Percentiles rank a stretch among this genome's conserved stretches.
phyloP scores from a whole-genome alignment of 345 rosid genomes.

The Clausena lansium region DNA sequence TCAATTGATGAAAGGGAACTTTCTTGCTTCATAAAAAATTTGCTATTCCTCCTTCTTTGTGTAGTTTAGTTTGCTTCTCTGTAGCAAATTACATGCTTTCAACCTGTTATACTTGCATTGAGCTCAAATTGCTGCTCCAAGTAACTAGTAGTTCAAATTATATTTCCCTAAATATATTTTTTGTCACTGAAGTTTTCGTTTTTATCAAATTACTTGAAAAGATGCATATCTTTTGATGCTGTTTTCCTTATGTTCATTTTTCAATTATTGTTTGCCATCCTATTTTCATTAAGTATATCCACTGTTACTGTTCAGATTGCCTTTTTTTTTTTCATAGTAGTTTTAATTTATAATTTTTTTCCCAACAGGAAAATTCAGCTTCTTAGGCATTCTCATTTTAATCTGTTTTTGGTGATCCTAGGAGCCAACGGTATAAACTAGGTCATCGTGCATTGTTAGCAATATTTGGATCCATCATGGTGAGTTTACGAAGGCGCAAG shows the following conservation, averaged over 20 bases:
- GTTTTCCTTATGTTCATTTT: background rate
- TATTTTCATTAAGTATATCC: background rate
- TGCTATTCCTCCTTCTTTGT: background rate
- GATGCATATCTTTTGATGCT: background rate
- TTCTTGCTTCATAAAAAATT: background rate
- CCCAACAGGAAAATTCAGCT: slow-evolving; percentile 7
- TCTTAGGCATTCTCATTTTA: slow-evolving; percentile 1
- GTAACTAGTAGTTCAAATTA: background rate
- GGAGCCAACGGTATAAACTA: slow-evolving; percentile 24
- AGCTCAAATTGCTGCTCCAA: background rate
- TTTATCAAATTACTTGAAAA: background rate
- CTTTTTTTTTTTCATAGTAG: slow-evolving; percentile 6
- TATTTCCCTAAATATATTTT: background rate
- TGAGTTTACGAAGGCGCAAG: slow-evolving; percentile 88
- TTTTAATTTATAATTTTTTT: background rate
- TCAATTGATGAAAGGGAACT: slow-evolving; percentile 10
- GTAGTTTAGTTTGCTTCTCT: slow-evolving; percentile 7
- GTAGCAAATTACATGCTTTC: background rate
- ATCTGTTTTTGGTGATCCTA: slow-evolving; percentile 18
- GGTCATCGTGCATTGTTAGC: slow-evolving; percentile 18
- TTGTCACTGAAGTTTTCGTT: background rate
- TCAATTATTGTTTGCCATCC: background rate
- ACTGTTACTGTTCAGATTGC: background rate
- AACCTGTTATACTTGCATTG: background rate
- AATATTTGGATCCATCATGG: slow-evolving; percentile 48